Percentiles rank a stretch among this genome's conserved stretches.
These are phyloP conservation scores for Quercus suber DNA, from an alignment of 306 rosid genomes.

Conservation along the genomic window DNA sequence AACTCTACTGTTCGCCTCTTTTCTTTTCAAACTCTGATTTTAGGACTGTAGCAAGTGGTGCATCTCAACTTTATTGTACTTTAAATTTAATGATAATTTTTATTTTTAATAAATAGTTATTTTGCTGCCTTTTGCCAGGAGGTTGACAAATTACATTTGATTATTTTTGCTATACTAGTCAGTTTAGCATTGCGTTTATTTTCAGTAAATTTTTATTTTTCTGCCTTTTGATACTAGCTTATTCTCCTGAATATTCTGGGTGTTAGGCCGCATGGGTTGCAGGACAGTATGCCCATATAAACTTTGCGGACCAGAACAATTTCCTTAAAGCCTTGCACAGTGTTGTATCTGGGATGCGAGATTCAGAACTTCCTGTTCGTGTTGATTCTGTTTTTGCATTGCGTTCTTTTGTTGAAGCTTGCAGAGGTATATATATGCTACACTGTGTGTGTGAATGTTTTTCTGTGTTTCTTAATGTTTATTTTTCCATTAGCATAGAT, in stretches of 20 bases:
- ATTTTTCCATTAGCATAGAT: neutral
- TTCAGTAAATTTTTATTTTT: neutral
- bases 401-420: constrained; percentile 95
- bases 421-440: constrained; percentile 49
- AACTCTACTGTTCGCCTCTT: neutral
- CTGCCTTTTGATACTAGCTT: neutral
- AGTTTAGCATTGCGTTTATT: neutral
- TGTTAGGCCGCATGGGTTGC: constrained; percentile 97
- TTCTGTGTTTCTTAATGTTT: neutral
- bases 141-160: neutral
- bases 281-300: constrained; percentile 88
- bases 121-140: neutral
- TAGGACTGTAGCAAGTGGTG: neutral
- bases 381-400: constrained; percentile 94
- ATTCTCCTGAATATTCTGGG: constrained; percentile 16
- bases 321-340: constrained; percentile 84
- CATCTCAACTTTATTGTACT: neutral
- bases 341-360: constrained; percentile 88
- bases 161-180: neutral
- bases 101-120: neutral
- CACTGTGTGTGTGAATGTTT: neutral
- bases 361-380: constrained; percentile 93
- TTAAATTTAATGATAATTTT: neutral
- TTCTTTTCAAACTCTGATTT: too few relatives aligned
- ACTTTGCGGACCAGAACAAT: constrained; percentile 80